Percentiles rank a stretch among this genome's conserved stretches.
Conservation (phyloP, 179 eudicot species). For the Beta macrorhiza region DNA sequence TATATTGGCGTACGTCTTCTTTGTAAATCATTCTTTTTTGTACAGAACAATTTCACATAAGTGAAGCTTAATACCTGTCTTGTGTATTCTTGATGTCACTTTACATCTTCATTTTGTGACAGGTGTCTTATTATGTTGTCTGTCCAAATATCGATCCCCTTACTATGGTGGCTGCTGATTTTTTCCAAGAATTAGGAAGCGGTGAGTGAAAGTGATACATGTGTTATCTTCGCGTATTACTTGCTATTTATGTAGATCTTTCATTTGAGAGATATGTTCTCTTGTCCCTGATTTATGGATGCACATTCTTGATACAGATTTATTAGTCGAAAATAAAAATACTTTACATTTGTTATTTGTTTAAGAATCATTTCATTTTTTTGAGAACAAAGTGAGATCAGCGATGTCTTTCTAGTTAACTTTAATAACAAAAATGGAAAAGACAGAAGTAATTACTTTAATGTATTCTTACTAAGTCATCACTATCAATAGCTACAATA, state of each 20-base stretch:
- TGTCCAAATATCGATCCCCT: conserved; percentile 92
- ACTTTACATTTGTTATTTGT: too few species aligned
- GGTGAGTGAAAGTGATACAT: conserved; percentile 53
- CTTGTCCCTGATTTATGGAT: background rate
- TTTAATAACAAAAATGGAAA: too few species aligned
- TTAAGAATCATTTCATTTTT: too few species aligned
- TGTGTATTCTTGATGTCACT: conserved; percentile 1
- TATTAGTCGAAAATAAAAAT: too few species aligned
- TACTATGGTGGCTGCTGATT: conserved; percentile 74
- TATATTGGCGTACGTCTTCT: too few species aligned
- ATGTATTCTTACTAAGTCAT: too few species aligned
- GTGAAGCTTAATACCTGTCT: background rate
- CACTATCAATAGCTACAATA: too few species aligned
- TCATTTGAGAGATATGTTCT: background rate
- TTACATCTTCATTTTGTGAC: conserved; percentile 24
- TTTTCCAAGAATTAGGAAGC: conserved; percentile 93
- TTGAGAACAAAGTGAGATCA: too few species aligned
- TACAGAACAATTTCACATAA: background rate
- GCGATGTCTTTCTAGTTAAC: too few species aligned
- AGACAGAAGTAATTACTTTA: too few species aligned
- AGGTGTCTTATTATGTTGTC: conserved; percentile 90
- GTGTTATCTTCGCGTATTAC: background rate
- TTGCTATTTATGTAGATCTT: background rate
- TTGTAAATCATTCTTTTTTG: background rate
- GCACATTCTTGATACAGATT: background rate